Percentiles rank a stretch among this genome's conserved stretches.
These are phyloP conservation scores for Aspergillus sclerotiicarbonarius DNA, from an alignment of 495 filamentous ascomycete genomes.

Conservation along the genomic window DNA sequence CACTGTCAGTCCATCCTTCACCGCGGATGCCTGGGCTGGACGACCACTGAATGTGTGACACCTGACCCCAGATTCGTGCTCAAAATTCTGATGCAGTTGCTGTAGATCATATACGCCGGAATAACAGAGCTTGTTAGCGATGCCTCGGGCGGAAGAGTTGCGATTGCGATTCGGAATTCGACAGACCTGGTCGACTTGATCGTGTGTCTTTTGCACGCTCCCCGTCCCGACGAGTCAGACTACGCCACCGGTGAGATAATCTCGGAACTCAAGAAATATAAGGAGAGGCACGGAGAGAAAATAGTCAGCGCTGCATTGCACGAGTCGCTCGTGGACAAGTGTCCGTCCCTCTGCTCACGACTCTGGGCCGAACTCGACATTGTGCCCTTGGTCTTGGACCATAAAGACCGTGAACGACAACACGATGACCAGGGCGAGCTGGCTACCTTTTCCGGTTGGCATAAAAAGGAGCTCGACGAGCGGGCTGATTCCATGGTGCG, in stretches of 20 bases:
- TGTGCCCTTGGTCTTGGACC: constrained; percentile 6
- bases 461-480: constrained; percentile 11
- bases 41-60: neutral
- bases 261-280: neutral
- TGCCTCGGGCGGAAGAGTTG: neutral
- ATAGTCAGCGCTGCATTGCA: constrained; percentile 5
- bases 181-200: constrained; percentile 11
- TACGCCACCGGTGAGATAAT: neutral
- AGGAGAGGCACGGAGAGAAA: constrained; percentile 7
- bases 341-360: constrained; percentile 4
- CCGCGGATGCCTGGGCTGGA: neutral
- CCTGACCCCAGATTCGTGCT: neutral
- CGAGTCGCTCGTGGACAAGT: neutral
- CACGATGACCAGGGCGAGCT: constrained; percentile 5
- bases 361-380: constrained; percentile 13
- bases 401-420: constrained; percentile 3
- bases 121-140: constrained; percentile 6
- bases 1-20: neutral
- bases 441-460: constrained; percentile 9
- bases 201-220: neutral
- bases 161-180: constrained; percentile 10
- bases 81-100: no score
- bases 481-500: constrained; percentile 14
- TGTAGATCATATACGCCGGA: constrained; percentile 10
- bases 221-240: neutral